Percentiles rank a stretch among this genome's conserved stretches.
Conservation (phyloP, 2,329 filamentous ascomycete genomes). For the Fonsecaea nubica region DNA sequence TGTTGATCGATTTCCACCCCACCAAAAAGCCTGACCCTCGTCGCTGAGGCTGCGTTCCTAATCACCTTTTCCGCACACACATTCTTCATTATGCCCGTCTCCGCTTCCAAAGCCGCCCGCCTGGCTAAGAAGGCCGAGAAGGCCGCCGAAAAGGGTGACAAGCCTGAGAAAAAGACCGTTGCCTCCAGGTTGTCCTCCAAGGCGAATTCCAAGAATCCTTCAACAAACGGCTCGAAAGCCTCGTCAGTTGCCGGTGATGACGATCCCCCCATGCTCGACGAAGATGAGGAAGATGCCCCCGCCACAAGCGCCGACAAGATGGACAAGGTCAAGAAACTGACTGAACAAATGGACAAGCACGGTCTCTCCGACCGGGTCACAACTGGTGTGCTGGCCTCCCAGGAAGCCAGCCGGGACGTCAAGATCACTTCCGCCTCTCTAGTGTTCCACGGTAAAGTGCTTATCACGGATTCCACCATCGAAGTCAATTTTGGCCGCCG, state of each 20-base stretch:
- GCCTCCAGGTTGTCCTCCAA: conserved; percentile 75
- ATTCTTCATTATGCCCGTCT: conserved; percentile 62
- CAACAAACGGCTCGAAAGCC: conserved; percentile 54
- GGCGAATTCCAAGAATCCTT: conserved; percentile 66
- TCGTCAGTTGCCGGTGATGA: conserved; percentile 76
- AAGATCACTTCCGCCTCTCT: conserved; percentile 94
- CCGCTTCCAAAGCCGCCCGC: conserved; percentile 72
- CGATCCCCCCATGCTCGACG: conserved; percentile 66
- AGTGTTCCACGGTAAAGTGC: conserved; percentile 96
- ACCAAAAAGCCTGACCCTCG: conserved; percentile 7
- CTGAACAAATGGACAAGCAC: conserved; percentile 92
- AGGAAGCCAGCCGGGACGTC: conserved; percentile 85
- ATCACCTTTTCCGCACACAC: neutral
- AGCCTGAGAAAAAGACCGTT: conserved; percentile 62
- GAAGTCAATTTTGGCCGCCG: conserved; percentile 91
- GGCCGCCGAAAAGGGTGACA: conserved; percentile 53
- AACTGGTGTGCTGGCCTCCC: conserved; percentile 91
- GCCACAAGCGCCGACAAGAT: conserved; percentile 75
- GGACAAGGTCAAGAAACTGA: conserved; percentile 83
- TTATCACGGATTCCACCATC: conserved; percentile 91
- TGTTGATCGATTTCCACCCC: neutral
- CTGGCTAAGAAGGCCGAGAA: conserved; percentile 71
- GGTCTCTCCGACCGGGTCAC: conserved; percentile 97
- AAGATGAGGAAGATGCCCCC: conserved; percentile 65
- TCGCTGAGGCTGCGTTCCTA: neutral